Base-by-base conservation (phyloP, 805 yeast genomes). In the Kuraishia capsulata region DNA sequence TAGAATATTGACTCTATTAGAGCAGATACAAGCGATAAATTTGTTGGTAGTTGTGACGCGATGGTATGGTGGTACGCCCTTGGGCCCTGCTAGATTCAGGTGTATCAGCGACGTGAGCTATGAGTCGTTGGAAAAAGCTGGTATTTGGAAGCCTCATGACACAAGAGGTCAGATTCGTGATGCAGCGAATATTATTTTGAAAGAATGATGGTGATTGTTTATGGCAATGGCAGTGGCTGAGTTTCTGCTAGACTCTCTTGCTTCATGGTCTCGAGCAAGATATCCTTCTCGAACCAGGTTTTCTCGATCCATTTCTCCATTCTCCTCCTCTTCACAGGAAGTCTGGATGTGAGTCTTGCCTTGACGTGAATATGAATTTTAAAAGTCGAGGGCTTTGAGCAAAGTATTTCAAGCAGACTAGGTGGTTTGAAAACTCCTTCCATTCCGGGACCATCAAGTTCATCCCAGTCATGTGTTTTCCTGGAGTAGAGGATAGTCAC, bases 1-100 rank as follows among this genome's bases (percentile, higher is more conserved):
- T 13, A 56, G 81, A 41, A 45, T 85, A 8, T 50, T 81, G 39
- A 72, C 74, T 9, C 51, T 82, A 3, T 44, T 83, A 16, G 75
- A 73, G 17, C 57, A 73, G 23, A 53, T 71, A 5, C 57, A 69
- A 29, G 39, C 76, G 10, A 55, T 67, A 3, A 78, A 81, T 50
- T 70, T 77, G 1, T 48, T 84, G 14, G 69, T 84, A 1, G 76
- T 84, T 20, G 92, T 81, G 0, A 73, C 84, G 0, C 53, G 95
- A 42, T 84, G 94, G 95, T 81, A 81, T 51, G 90, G 90, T 1
- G 94, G 95, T 0, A 66, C 68, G 0, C 84, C 83, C 3, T 52
- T 85, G 30, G 95, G 95, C 0, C 68, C 85, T 4, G 68, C 76
- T 19, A 56, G 95, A 39, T 85, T 84, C 50, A 65, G 84, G 42